Evolutionary conservation across 78 protist genomes (phyloP).

Genomic region (Emiliania huxleyi): DNA sequence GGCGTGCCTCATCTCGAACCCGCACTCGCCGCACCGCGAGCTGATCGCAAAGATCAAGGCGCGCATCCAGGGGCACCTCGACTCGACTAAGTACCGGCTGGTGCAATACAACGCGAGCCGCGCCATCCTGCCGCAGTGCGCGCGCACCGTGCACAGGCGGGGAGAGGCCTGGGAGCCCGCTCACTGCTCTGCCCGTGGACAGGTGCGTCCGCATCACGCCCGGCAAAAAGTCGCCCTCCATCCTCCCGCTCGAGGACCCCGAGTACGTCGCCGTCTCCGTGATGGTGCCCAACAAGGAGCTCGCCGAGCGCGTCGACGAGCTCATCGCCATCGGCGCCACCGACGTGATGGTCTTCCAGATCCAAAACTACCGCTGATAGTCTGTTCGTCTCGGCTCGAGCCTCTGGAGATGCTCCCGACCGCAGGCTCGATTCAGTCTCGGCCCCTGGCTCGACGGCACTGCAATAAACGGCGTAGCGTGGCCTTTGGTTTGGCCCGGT

Average conservation of each 20-base stretch:
- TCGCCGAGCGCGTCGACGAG: background rate
- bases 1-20: conserved; percentile 63
- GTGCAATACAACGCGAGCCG: conserved; percentile 45
- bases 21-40: conserved; percentile 48
- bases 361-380: background rate
- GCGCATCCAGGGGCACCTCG: conserved; percentile 55
- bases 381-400: too few species aligned
- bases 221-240: conserved; percentile 58
- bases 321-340: background rate
- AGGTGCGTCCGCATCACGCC: conserved; percentile 53
- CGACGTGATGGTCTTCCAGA: background rate
- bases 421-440: too few species aligned
- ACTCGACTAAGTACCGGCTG: conserved; percentile 24
- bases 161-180: too few species aligned
- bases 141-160: too few species aligned
- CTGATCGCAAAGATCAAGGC: background rate
- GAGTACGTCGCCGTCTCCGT: conserved; percentile 59
- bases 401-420: too few species aligned
- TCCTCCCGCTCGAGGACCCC: conserved; percentile 33
- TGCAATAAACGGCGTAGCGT: too few species aligned
- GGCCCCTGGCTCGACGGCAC: too few species aligned
- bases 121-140: background rate
- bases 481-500: too few species aligned
- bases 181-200: too few species aligned
- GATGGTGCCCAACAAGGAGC: conserved; percentile 5